These are phyloP conservation scores for Incumbomyces delicatus DNA, from an alignment of 2,329 filamentous ascomycete species.

Conservation along the genomic window DNA sequence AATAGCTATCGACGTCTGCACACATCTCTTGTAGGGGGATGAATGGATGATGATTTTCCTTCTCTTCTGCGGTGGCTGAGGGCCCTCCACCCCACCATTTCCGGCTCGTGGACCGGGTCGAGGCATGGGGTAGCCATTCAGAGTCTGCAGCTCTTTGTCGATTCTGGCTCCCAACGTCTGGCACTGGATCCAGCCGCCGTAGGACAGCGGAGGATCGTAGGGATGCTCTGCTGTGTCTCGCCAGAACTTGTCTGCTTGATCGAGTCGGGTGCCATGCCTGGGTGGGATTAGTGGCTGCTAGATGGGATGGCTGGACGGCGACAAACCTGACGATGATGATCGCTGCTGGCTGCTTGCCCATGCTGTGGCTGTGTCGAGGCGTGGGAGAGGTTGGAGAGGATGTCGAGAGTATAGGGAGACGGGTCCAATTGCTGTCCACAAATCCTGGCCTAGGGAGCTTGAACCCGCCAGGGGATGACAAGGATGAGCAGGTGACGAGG, in stretches of 20 bases:
- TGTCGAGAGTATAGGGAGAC: too few relatives aligned
- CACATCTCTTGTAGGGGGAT: slow-evolving; percentile 86
- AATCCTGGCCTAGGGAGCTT: too few relatives aligned
- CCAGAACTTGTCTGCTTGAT: slow-evolving; percentile 92
- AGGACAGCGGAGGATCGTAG: slow-evolving; percentile 91
- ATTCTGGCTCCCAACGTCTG: slow-evolving; percentile 75
- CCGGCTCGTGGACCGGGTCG: slow-evolving; percentile 8
- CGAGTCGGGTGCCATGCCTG: slow-evolving; percentile 85
- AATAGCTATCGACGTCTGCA: slow-evolving; percentile 85
- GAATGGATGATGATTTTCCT: slow-evolving; percentile 75
- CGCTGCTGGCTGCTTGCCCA: slow-evolving; percentile 32
- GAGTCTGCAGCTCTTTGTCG: slow-evolving; percentile 53
- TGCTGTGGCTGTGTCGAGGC: slow-evolving; percentile 12
- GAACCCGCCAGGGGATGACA: too few relatives aligned
- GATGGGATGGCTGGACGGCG: not conserved
- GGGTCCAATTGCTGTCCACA: too few relatives aligned
- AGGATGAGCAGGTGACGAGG: too few relatives aligned
- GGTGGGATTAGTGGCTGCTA: not conserved
- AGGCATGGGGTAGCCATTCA: slow-evolving; percentile 30
- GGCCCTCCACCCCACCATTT: slow-evolving; percentile 13
- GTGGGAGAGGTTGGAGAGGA: too few relatives aligned
- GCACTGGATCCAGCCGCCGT: slow-evolving; percentile 85
- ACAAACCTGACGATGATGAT: slow-evolving; percentile 34
- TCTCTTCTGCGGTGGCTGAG: slow-evolving; percentile 23
- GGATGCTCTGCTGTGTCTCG: slow-evolving; percentile 85